Conservation (phyloP, 441 rosid genomes). For the Manihot esculenta region DNA sequence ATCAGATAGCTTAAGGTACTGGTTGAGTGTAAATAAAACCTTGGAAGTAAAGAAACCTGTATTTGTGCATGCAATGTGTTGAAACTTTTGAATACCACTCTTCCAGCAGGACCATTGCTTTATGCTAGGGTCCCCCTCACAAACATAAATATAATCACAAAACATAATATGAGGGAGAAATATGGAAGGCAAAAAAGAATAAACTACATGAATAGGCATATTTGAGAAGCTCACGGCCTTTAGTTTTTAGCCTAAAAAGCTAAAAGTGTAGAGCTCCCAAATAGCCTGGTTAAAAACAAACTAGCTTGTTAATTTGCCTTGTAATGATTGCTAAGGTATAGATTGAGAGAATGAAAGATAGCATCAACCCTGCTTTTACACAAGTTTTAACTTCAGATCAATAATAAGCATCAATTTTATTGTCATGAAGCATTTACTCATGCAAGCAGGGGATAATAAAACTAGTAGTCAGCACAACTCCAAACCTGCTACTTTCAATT, state of each 20-base stretch:
- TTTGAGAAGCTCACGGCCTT: background rate
- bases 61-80: background rate
- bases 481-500: background rate
- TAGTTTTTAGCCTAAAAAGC: background rate
- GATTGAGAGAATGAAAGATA: slow-evolving; percentile 81
- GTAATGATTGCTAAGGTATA: slow-evolving; percentile 86
- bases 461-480: background rate
- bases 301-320: slow-evolving; percentile 77
- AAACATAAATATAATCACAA: slow-evolving; percentile 47
- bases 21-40: background rate
- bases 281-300: background rate
- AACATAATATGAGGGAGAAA: background rate
- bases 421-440: background rate
- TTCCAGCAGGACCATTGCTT: slow-evolving; percentile 59
- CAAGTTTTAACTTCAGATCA: background rate
- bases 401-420: slow-evolving; percentile 5
- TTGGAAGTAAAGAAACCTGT: background rate
- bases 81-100: slow-evolving; percentile 33
- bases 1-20: background rate
- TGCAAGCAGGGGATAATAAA: background rate
- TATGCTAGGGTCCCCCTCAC: slow-evolving; percentile 80
- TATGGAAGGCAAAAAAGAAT: background rate
- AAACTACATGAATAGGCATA: background rate
- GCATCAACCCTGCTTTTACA: slow-evolving; percentile 57
- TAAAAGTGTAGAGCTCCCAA: background rate